Evolutionary conservation across 1,284 basidiomycete species (phyloP).

Genomic region (Pseudozyma hubeiensis): DNA sequence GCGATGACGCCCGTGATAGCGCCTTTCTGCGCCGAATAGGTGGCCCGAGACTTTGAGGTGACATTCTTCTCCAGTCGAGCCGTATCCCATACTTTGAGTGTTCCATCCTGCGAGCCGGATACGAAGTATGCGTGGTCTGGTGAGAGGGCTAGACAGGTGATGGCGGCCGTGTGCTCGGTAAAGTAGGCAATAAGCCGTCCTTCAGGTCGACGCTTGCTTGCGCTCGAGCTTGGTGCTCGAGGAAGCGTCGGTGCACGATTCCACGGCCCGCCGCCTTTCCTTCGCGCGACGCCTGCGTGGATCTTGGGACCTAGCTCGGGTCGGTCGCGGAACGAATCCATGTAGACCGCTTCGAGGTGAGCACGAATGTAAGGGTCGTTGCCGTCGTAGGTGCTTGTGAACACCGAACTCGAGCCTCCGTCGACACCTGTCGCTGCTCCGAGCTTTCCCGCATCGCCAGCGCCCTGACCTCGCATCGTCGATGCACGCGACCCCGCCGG

Average conservation of each 20-base stretch:
- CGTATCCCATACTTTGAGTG: conserved; percentile 85
- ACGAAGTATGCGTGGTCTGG: conserved; percentile 96
- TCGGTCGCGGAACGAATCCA: conserved; percentile 54
- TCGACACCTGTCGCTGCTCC: conserved; percentile 18
- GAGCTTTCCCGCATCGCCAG: conserved; percentile 12
- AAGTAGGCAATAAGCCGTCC: conserved; percentile 65
- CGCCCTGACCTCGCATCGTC: conserved; percentile 25
- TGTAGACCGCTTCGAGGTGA: conserved; percentile 61
- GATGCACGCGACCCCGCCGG: conserved; percentile 46
- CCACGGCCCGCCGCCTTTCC: conserved; percentile 20
- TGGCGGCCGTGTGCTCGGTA: conserved; percentile 70
- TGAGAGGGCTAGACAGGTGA: conserved; percentile 85
- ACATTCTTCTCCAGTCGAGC: conserved; percentile 81
- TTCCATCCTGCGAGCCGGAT: conserved; percentile 85
- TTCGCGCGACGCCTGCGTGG: conserved; percentile 22
- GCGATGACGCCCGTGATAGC: conserved; percentile 66
- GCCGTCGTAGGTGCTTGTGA: conserved; percentile 63
- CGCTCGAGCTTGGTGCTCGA: conserved; percentile 31
- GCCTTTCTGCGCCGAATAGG: conserved; percentile 68
- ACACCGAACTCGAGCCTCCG: conserved; percentile 20
- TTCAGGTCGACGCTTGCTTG: conserved; percentile 59
- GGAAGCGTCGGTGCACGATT: conserved; percentile 15
- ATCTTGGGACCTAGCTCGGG: conserved; percentile 49
- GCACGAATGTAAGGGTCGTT: conserved; percentile 65
- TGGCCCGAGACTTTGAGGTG: conserved; percentile 70